Percentiles rank a stretch among this genome's conserved stretches.
These are phyloP conservation scores for Anaeramoeba flamelloides DNA, from an alignment of 78 protist species.

Conservation along the genomic window DNA sequence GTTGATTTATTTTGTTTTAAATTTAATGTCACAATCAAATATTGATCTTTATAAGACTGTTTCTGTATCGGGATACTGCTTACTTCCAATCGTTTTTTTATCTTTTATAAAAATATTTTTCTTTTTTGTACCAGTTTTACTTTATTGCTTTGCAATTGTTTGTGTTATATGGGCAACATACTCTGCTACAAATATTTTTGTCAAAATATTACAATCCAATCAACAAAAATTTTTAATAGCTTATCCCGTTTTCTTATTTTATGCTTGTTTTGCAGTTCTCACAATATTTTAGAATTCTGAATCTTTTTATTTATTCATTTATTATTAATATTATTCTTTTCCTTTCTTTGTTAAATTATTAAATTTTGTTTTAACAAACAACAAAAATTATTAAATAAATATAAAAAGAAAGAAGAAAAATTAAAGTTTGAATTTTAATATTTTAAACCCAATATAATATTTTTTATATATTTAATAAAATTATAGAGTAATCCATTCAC, in stretches of 20 bases:
- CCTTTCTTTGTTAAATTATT: no score
- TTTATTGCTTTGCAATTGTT: slow-evolving; percentile 25
- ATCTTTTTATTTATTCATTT: no score
- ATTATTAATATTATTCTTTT: no score
- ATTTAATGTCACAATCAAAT: slow-evolving; percentile 21
- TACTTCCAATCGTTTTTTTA: slow-evolving; percentile 67
- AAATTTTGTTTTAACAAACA: no score
- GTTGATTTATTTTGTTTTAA: slow-evolving; percentile 47
- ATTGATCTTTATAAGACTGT: neutral
- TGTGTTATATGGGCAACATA: slow-evolving; percentile 56
- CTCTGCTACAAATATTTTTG: slow-evolving; percentile 56
- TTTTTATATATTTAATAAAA: no score
- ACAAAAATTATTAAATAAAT: no score
- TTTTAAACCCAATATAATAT: no score
- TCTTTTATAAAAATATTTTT: slow-evolving; percentile 32
- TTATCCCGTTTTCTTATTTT: slow-evolving; percentile 61
- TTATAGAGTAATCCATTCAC: no score
- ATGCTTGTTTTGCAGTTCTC: slow-evolving; percentile 60
- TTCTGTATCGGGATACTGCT: slow-evolving; percentile 67
- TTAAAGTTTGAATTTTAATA: no score
- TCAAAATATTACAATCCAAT: slow-evolving; percentile 30
- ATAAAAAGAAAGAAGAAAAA: no score
- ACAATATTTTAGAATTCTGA: slow-evolving; percentile 60
- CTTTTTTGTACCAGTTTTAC: slow-evolving; percentile 18
- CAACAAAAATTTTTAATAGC: slow-evolving; percentile 50